These are phyloP conservation scores for Protomyces lactucae-debilis DNA, from an alignment of 1,139 yeast genomes.

Conservation along the genomic window DNA sequence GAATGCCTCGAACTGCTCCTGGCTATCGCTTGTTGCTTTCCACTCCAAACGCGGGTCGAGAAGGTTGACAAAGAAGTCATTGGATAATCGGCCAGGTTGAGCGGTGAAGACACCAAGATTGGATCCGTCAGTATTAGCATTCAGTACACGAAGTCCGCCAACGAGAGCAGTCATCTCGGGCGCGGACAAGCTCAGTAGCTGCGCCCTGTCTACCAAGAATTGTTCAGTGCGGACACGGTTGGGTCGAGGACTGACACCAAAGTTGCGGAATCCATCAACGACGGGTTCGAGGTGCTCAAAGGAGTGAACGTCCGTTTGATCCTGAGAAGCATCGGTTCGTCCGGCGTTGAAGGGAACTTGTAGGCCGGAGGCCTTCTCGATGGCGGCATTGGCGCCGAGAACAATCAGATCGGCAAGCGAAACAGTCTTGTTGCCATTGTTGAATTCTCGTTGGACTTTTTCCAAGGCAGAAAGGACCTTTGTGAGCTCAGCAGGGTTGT, in stretches of 20 bases:
- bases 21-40: background rate
- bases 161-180: background rate
- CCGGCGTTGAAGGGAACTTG: background rate
- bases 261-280: background rate
- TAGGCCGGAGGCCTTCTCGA: background rate
- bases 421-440: background rate
- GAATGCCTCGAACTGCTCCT: background rate
- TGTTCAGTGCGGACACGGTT: background rate
- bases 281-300: background rate
- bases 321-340: background rate
- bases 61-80: background rate
- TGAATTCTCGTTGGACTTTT: background rate
- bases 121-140: background rate
- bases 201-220: background rate
- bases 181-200: background rate
- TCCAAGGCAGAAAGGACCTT: background rate
- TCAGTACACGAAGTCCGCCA: background rate
- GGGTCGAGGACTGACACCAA: background rate
- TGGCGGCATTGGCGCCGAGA: background rate
- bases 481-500: background rate
- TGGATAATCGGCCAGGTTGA: background rate
- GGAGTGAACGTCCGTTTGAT: background rate
- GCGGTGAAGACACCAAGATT: background rate
- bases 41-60: background rate
- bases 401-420: background rate